phyloP scores from a whole-genome alignment of 2,329 filamentous ascomycete genomes.

The Triangularia setosa region DNA sequence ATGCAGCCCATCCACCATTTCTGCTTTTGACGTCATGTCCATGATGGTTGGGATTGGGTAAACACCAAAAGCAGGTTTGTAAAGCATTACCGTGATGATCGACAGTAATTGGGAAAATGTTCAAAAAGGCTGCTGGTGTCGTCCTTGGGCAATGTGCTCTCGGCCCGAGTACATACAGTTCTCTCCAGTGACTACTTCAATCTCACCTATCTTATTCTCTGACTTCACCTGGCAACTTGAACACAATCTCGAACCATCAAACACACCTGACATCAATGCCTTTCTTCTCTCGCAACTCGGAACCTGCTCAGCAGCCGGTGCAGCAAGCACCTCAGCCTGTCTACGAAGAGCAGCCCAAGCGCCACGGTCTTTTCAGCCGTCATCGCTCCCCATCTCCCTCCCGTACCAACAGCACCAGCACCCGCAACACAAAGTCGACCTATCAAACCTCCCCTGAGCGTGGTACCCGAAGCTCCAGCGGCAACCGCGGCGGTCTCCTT shows the following conservation, averaged over 20 bases:
- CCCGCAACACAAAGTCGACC: constrained; percentile 19
- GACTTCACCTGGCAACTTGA: background rate
- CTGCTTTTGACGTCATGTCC: constrained; percentile 27
- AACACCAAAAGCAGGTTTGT: constrained; percentile 21
- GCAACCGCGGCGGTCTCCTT: constrained; percentile 37
- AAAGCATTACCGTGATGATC: constrained; percentile 1
- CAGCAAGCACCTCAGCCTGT: constrained; percentile 30
- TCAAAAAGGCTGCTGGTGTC: constrained; percentile 17
- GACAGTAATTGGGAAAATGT: background rate
- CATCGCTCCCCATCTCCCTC: constrained; percentile 29
- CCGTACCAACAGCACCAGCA: constrained; percentile 25
- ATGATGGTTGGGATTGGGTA: constrained; percentile 12
- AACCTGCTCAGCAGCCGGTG: constrained; percentile 32
- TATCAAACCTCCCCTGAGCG: constrained; percentile 25
- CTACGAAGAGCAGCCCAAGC: constrained; percentile 27
- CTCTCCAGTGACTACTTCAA: background rate
- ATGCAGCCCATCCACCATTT: background rate
- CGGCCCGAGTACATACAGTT: background rate
- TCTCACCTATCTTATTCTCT: background rate
- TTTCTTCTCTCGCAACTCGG: constrained; percentile 33
- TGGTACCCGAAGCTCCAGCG: constrained; percentile 23
- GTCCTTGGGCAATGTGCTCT: background rate
- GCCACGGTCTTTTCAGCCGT: constrained; percentile 35
- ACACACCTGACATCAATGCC: constrained; percentile 26
- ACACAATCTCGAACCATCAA: background rate